These are phyloP conservation scores for Trametes villosa DNA, from an alignment of 768 basidiomycete genomes.

Conservation along the genomic window DNA sequence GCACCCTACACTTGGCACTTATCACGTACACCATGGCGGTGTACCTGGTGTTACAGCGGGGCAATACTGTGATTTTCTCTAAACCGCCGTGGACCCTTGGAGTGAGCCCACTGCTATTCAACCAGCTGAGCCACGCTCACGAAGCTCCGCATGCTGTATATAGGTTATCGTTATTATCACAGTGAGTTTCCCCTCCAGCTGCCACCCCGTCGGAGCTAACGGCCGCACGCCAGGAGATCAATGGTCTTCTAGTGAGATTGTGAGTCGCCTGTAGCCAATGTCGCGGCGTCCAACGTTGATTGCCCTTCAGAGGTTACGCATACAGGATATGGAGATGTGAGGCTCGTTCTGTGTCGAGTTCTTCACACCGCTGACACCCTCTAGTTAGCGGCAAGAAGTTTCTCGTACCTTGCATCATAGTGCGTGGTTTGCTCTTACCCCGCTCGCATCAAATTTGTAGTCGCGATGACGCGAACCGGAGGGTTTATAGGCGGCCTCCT, in stretches of 20 bases:
- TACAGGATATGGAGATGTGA: slow-evolving; percentile 18
- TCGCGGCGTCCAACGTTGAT: not conserved
- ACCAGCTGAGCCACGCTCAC: not conserved
- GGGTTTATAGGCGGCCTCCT: not conserved
- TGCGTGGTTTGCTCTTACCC: not conserved
- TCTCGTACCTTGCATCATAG: slow-evolving; percentile 5
- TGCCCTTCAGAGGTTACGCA: slow-evolving; percentile 10
- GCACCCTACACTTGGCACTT: not conserved
- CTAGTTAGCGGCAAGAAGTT: slow-evolving; percentile 3
- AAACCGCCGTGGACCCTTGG: slow-evolving; percentile 8
- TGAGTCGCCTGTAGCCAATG: not conserved
- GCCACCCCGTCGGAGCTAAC: too few relatives aligned
- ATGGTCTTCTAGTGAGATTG: slow-evolving; percentile 3
- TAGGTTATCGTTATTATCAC: slow-evolving; percentile 7
- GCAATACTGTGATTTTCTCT: not conserved
- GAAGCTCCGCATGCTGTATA: not conserved
- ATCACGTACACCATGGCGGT: not conserved
- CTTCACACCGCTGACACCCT: not conserved
- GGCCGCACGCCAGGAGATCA: not conserved
- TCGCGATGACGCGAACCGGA: not conserved
- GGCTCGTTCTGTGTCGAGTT: not conserved
- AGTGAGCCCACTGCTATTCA: not conserved
- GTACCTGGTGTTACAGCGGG: not conserved
- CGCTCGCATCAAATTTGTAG: not conserved
- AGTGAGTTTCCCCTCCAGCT: not conserved